These are phyloP conservation scores for Schizonepeta tenuifolia DNA, from an alignment of 257 asterid genomes.

Conservation along the genomic window DNA sequence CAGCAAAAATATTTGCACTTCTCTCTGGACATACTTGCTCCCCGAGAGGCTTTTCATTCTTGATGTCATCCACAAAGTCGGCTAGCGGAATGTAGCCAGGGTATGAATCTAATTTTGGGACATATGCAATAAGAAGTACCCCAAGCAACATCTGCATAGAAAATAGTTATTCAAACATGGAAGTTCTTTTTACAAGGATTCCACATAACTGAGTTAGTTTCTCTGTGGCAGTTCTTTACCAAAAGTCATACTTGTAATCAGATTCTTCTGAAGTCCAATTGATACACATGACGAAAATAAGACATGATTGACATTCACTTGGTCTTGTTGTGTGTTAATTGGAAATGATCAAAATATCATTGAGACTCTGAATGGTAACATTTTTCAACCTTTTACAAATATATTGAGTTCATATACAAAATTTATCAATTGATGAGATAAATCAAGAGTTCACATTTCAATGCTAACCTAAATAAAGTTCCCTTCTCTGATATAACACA, in stretches of 20 bases:
- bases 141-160: constrained; percentile 65
- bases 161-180: constrained; percentile 17
- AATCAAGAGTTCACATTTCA: background rate
- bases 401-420: background rate
- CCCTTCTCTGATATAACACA: background rate
- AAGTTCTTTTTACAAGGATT: constrained; percentile 11
- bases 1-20: constrained; percentile 59
- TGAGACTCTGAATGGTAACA: constrained; percentile 18
- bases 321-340: constrained; percentile 14
- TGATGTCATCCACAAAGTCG: constrained; percentile 49
- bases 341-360: background rate
- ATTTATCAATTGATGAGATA: constrained; percentile 11
- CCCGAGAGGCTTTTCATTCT: constrained; percentile 51
- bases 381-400: constrained; percentile 8
- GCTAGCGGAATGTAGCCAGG: constrained; percentile 71
- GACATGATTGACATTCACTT: constrained; percentile 20
- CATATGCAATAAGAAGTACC: constrained; percentile 59
- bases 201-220: background rate
- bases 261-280: constrained; percentile 1
- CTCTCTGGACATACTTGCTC: constrained; percentile 86
- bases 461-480: constrained; percentile 13
- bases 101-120: constrained; percentile 67
- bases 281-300: constrained; percentile 22
- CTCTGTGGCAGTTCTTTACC: constrained; percentile 1
- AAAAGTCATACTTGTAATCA: constrained; percentile 17